phyloP scores from a whole-genome alignment of 1,139 yeast genomes.

The Protomyces lactucae-debilis region DNA sequence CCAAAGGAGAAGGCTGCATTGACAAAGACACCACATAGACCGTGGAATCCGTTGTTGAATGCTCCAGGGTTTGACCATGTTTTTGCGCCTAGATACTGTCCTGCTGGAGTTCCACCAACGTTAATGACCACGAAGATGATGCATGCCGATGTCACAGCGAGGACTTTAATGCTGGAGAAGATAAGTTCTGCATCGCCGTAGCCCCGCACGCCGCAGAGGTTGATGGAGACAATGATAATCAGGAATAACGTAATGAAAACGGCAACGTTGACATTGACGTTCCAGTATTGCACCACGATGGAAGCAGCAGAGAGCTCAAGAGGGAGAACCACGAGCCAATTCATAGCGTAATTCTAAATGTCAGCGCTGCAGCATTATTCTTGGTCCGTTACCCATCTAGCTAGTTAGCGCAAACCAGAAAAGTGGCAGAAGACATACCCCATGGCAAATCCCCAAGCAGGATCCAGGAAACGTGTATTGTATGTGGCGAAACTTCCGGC shows the following conservation, averaged over 20 bases:
- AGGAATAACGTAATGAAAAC: conserved; percentile 65
- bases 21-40: conserved; percentile 73
- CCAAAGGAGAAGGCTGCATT: conserved; percentile 87
- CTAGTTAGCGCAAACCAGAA: conserved; percentile 45
- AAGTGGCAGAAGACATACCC: conserved; percentile 52
- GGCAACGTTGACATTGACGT: conserved; percentile 47
- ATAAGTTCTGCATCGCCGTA: conserved; percentile 74
- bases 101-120: conserved; percentile 65
- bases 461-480: conserved; percentile 55
- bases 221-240: conserved; percentile 51
- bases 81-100: conserved; percentile 58
- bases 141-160: conserved; percentile 62
- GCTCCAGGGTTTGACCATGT: conserved; percentile 64
- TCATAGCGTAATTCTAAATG: conserved; percentile 41
- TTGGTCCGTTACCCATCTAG: too few species aligned
- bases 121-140: conserved; percentile 57
- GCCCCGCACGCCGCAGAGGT: conserved; percentile 67
- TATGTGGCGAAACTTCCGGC: conserved; percentile 58
- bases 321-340: conserved; percentile 75
- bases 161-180: conserved; percentile 56
- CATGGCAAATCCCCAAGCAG: conserved; percentile 66
- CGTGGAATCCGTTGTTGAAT: conserved; percentile 64
- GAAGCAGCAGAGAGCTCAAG: conserved; percentile 76
- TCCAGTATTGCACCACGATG: conserved; percentile 66
- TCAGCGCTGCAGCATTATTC: neutral